Evolutionary conservation across 108 stramenopile genomes (phyloP).

Genomic region (Chaetoceros muelleri): DNA sequence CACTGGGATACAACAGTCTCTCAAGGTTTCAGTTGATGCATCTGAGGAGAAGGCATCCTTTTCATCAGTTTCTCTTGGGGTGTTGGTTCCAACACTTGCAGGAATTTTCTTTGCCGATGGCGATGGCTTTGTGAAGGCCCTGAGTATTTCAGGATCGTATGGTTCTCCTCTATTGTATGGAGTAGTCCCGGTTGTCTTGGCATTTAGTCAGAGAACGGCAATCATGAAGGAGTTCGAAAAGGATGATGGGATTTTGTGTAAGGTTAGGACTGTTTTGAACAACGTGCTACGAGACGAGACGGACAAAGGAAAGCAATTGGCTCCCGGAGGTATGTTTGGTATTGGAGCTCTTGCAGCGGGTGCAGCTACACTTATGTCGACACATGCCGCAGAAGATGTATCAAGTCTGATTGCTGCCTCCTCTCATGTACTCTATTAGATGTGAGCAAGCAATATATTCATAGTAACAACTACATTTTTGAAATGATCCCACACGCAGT

Average conservation of each 20-base stretch:
- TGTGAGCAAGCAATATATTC: too few relatives aligned
- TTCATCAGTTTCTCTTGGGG: slow-evolving; percentile 8
- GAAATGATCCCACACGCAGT: background rate
- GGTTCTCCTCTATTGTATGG: slow-evolving; percentile 44
- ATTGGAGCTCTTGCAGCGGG: background rate
- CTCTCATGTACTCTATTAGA: too few relatives aligned
- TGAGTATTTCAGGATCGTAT: slow-evolving; percentile 32
- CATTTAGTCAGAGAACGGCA: slow-evolving; percentile 6
- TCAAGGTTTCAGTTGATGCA: background rate
- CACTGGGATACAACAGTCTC: background rate
- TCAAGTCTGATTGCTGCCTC: background rate
- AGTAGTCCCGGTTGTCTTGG: slow-evolving; percentile 32
- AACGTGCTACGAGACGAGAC: background rate
- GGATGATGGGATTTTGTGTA: background rate
- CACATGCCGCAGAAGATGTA: background rate
- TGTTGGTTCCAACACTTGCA: slow-evolving; percentile 6
- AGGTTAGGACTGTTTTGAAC: background rate
- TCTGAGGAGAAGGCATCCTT: background rate
- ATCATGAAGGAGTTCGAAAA: background rate
- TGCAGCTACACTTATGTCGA: background rate
- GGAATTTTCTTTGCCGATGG: slow-evolving; percentile 5
- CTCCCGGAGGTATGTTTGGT: background rate
- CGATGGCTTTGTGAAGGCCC: slow-evolving; percentile 9
- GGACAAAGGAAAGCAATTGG: background rate
- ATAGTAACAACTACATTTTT: too few relatives aligned